phyloP scores from a whole-genome alignment of 805 yeast genomes.

The Sugiyamaella chiloensis region DNA sequence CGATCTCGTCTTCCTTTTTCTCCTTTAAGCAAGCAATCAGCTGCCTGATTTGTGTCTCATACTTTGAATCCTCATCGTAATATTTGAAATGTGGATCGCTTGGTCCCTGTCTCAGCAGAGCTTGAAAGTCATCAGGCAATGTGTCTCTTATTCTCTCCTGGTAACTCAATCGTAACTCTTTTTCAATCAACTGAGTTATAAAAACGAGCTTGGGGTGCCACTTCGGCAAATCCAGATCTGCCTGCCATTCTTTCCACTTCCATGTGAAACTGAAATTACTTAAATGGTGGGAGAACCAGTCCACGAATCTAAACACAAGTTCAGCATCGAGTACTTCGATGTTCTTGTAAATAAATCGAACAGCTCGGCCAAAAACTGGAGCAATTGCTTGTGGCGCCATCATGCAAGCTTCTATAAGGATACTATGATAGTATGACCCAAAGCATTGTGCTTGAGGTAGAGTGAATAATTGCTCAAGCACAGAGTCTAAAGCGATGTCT shows the following conservation, averaged over 20 bases:
- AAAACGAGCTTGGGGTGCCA: slow-evolving; percentile 74
- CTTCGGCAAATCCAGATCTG: slow-evolving; percentile 39
- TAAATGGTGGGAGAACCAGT: slow-evolving; percentile 91
- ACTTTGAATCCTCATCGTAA: slow-evolving; percentile 34
- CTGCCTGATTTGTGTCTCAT: slow-evolving; percentile 36
- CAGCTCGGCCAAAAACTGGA: slow-evolving; percentile 90
- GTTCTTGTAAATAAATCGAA: slow-evolving; percentile 73
- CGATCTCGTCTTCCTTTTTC: slow-evolving; percentile 18
- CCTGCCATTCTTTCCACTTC: slow-evolving; percentile 96
- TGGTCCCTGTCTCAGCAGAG: slow-evolving; percentile 39
- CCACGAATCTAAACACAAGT: slow-evolving; percentile 64
- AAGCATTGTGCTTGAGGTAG: slow-evolving; percentile 67
- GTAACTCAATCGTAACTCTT: slow-evolving; percentile 81
- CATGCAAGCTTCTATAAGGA: slow-evolving; percentile 82
- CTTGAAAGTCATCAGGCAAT: slow-evolving; percentile 56
- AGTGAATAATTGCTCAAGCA: slow-evolving; percentile 71
- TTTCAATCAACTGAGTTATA: slow-evolving; percentile 72
- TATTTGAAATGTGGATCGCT: slow-evolving; percentile 41
- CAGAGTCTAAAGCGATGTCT: slow-evolving; percentile 80
- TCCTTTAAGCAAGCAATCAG: slow-evolving; percentile 35
- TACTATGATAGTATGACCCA: slow-evolving; percentile 75
- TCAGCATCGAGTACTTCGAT: slow-evolving; percentile 71
- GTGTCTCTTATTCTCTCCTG: slow-evolving; percentile 67
- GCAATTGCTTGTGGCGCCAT: slow-evolving; percentile 82
- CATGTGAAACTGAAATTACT: slow-evolving; percentile 93